These are phyloP conservation scores for Acanthochlamys bracteata DNA, from an alignment of 106 monocot species.

Conservation along the genomic window DNA sequence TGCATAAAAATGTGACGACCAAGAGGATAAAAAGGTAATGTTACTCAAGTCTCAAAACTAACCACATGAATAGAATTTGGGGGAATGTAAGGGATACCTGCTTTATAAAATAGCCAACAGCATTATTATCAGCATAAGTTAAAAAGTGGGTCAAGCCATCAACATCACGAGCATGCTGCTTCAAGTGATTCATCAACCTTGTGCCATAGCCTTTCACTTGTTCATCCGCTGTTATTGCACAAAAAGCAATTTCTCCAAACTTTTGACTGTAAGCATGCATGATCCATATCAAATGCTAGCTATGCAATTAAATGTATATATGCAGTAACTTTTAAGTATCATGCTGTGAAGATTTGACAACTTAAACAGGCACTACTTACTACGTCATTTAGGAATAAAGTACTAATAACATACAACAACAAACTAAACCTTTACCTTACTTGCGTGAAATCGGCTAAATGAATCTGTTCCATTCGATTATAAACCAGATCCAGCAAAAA, in stretches of 20 bases:
- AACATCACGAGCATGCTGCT: conserved; percentile 98
- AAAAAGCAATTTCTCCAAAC: conserved; percentile 99
- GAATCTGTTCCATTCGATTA: too few relatives aligned
- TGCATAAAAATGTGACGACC: too few relatives aligned
- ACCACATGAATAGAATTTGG: background rate
- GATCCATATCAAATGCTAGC: background rate
- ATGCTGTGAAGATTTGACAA: too few relatives aligned
- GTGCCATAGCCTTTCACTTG: conserved; percentile 99
- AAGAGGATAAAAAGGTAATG: too few relatives aligned
- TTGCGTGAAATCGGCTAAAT: too few relatives aligned
- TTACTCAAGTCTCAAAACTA: too few relatives aligned
- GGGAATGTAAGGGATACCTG: conserved; percentile 33
- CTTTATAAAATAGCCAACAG: conserved; percentile 95
- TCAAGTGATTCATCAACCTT: conserved; percentile 97
- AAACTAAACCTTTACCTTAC: too few relatives aligned
- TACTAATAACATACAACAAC: too few relatives aligned
- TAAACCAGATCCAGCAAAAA: too few relatives aligned
- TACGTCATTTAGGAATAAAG: too few relatives aligned
- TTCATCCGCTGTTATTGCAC: conserved; percentile 97
- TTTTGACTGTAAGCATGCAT: conserved; percentile 53
- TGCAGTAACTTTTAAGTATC: background rate
- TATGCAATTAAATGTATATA: background rate
- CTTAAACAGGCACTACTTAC: too few relatives aligned
- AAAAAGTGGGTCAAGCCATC: conserved; percentile 96
- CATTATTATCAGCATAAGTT: conserved; percentile 99